A percentile compares a stretch with the other conserved stretches of the same genome.
Conservation (phyloP, 495 filamentous ascomycete species). For the Massariosphaeria phaeospora region DNA sequence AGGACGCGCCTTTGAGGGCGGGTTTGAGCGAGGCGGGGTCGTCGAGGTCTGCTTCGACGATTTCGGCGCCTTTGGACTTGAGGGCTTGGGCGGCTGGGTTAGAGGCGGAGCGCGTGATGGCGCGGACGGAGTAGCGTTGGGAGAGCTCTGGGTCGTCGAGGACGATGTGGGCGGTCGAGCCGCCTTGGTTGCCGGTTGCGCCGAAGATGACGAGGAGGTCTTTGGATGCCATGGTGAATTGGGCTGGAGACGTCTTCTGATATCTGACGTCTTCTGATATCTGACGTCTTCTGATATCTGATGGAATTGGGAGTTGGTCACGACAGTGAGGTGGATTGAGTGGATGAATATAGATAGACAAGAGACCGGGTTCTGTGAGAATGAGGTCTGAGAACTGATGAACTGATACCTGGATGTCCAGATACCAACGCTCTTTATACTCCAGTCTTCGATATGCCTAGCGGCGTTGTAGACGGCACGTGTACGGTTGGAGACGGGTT, state of each 20-base stretch:
- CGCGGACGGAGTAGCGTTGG: slow-evolving; percentile 34
- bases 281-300: too few species aligned
- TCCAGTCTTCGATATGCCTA: background rate
- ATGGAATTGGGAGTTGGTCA: background rate
- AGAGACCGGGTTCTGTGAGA: too few species aligned
- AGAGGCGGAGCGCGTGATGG: slow-evolving; percentile 37
- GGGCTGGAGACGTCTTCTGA: background rate
- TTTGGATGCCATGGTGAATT: slow-evolving; percentile 14
- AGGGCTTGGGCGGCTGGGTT: slow-evolving; percentile 30
- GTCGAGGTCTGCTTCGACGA: slow-evolving; percentile 48
- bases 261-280: background rate
- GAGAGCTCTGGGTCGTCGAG: slow-evolving; percentile 19
- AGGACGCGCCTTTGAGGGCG: slow-evolving; percentile 52
- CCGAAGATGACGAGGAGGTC: slow-evolving; percentile 34
- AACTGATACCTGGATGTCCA: background rate
- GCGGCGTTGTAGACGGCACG: background rate
- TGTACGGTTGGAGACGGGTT: background rate
- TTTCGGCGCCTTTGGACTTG: slow-evolving; percentile 33
- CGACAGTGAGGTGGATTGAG: background rate
- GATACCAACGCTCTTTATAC: background rate
- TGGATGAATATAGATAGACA: too few species aligned
- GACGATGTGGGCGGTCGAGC: slow-evolving; percentile 14
- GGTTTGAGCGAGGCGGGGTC: slow-evolving; percentile 45
- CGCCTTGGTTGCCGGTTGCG: slow-evolving; percentile 35
- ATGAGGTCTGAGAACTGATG: background rate